These are phyloP conservation scores for Fusarium nematophilum DNA, from an alignment of 2,329 filamentous ascomycete species.

Conservation along the genomic window DNA sequence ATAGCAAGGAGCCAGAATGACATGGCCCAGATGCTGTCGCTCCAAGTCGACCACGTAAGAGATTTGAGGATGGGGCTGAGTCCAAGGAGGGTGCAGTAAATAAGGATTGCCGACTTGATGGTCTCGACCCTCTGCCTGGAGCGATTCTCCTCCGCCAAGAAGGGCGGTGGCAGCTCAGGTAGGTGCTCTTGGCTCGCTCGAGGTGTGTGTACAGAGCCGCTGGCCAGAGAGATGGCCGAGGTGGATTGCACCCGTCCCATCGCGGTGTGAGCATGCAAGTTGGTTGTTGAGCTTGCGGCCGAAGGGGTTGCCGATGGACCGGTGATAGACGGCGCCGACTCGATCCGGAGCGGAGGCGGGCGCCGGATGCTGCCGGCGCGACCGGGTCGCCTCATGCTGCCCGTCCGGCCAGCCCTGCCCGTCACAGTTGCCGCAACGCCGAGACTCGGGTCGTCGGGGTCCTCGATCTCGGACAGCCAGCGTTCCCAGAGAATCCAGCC, in stretches of 20 bases:
- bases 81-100: slow-evolving; percentile 91
- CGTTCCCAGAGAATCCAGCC: slow-evolving; percentile 94
- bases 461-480: slow-evolving; percentile 82
- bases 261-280: slow-evolving; percentile 48
- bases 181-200: slow-evolving; percentile 47
- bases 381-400: slow-evolving; percentile 48
- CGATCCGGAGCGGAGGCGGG: slow-evolving; percentile 45
- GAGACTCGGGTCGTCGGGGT: slow-evolving; percentile 55
- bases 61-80: slow-evolving; percentile 96
- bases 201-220: slow-evolving; percentile 38
- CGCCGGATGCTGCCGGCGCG: slow-evolving; percentile 53
- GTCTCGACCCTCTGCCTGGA: slow-evolving; percentile 74
- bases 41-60: slow-evolving; percentile 90
- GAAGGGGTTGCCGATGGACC: slow-evolving; percentile 43
- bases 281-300: slow-evolving; percentile 60
- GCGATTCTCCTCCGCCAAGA: slow-evolving; percentile 53
- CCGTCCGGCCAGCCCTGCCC: slow-evolving; percentile 50
- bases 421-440: slow-evolving; percentile 50
- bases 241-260: slow-evolving; percentile 60
- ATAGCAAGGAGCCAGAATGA: slow-evolving; percentile 92
- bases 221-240: slow-evolving; percentile 66
- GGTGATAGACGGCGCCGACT: slow-evolving; percentile 42
- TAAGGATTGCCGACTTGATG: slow-evolving; percentile 90
- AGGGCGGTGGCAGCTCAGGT: slow-evolving; percentile 43
- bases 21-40: slow-evolving; percentile 97